These are phyloP conservation scores for Pholiota molesta DNA, from an alignment of 768 basidiomycete species.

Conservation along the genomic window DNA sequence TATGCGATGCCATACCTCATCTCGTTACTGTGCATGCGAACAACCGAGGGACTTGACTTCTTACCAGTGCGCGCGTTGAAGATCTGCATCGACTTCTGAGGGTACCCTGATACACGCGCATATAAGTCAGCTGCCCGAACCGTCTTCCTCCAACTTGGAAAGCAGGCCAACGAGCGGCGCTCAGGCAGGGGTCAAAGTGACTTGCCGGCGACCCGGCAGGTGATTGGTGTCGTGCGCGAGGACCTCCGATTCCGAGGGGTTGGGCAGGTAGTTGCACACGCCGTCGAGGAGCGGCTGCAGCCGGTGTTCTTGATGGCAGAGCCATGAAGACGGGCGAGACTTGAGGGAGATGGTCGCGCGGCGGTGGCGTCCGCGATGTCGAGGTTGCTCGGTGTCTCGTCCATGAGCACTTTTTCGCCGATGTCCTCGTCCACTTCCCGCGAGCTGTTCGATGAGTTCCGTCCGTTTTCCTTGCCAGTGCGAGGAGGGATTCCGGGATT, in stretches of 20 bases:
- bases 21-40: slow-evolving; percentile 98
- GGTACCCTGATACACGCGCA: slow-evolving; percentile 96
- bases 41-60: slow-evolving; percentile 92
- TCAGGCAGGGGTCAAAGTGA: slow-evolving; percentile 83
- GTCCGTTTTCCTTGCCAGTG: slow-evolving; percentile 81
- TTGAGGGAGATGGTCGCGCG: slow-evolving; percentile 86
- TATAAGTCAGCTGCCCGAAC: slow-evolving; percentile 97
- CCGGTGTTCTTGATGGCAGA: slow-evolving; percentile 98
- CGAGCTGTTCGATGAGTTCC: slow-evolving; percentile 93
- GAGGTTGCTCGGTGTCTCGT: slow-evolving; percentile 69
- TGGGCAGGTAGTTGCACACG: slow-evolving; percentile 93
- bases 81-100: slow-evolving; percentile 83
- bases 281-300: slow-evolving; percentile 93
- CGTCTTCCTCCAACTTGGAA: slow-evolving; percentile 97
- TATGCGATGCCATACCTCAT: slow-evolving; percentile 88
- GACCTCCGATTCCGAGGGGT: slow-evolving; percentile 77
- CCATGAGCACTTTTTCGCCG: slow-evolving; percentile 89
- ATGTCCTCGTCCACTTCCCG: slow-evolving; percentile 96
- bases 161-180: slow-evolving; percentile 90
- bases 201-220: slow-evolving; percentile 63
- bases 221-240: slow-evolving; percentile 83
- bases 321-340: slow-evolving; percentile 93
- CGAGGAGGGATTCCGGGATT: slow-evolving; percentile 77
- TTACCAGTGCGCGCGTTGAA: slow-evolving; percentile 95
- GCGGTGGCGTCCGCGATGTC: slow-evolving; percentile 82